Evolutionary conservation across 2,329 filamentous ascomycete species (phyloP).

Genomic region (Sphaceloma murrayae): DNA sequence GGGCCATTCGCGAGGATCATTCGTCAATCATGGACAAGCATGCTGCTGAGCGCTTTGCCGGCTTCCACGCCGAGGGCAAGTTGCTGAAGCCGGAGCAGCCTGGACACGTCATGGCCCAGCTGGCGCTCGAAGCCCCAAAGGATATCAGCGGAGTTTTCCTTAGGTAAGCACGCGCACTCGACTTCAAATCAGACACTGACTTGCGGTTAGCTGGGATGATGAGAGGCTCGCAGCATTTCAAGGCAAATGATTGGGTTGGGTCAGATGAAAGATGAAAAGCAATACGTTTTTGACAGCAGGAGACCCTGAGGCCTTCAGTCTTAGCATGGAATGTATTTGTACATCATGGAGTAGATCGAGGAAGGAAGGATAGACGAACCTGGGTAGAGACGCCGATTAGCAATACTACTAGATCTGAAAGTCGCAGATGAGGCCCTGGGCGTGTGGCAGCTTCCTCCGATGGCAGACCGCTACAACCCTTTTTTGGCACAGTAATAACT

Average conservation of each 20-base stretch:
- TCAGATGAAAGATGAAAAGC: constrained; percentile 86
- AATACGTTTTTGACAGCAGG: constrained; percentile 57
- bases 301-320: constrained; percentile 51
- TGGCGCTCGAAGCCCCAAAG: constrained; percentile 56
- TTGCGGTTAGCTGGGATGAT: constrained; percentile 42
- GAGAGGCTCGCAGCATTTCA: constrained; percentile 48
- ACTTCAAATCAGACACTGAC: not conserved
- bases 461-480: too few relatives aligned
- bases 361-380: not conserved
- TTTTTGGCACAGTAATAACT: too few relatives aligned
- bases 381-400: too few relatives aligned
- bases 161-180: constrained; percentile 37
- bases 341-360: constrained; percentile 49
- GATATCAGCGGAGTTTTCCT: constrained; percentile 69
- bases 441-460: too few relatives aligned
- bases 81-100: constrained; percentile 76
- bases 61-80: constrained; percentile 58
- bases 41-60: constrained; percentile 55
- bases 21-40: constrained; percentile 48
- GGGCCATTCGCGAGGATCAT: constrained; percentile 66
- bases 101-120: constrained; percentile 72
- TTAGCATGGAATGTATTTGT: constrained; percentile 66
- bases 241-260: constrained; percentile 28
- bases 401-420: too few relatives aligned
- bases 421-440: too few relatives aligned